Evolutionary conservation across 495 filamentous ascomycete species (phyloP), one percentile per base, ranked within the genome.

Genomic region (Penicillium roqueforti): DNA sequence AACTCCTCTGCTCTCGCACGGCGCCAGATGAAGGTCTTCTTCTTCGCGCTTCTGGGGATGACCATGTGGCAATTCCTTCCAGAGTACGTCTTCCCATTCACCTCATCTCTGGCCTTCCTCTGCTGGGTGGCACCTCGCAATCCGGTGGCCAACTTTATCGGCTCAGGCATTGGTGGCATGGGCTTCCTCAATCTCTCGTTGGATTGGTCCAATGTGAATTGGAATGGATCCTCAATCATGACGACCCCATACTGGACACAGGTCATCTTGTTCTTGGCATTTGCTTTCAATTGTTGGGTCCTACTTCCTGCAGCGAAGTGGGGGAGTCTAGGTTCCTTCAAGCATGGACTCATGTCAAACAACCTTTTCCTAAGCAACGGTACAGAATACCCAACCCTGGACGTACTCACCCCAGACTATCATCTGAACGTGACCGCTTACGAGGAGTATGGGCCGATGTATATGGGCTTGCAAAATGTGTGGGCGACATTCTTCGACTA

Each of bases 111-210:
- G 10, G 78, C 80, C 3, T 82, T 82, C 46, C 70, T 83, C n/a
- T 83, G 80, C 67, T 82, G 80, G 80, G 78, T 83, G 13, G 80
- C 80, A 6, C 80, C 80, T 7, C 69, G 70, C 16, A 82, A 80
- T 55, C 61, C 70, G 6, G 69, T 78, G 3, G 80, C 78, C 58
- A 83, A 83, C 59, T 83, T 82, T 54, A 72, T 82, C 19, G 80
- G 80, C 4, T 75, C 75, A 6, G 80, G 80, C 0, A 66, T 80
- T 19, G 80, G 80, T 1, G 80, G 80, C 8, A 82, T 83, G 79
- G 80, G 80, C 0, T 76, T 82, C 51, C 66, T 83, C 31, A 83
- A 83, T 47, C 67, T 82, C 9, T 74, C 72, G 11, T 61, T 82
- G 37, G 77, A 83, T 47, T 83, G 80, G 80, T 77, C 80, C 6